These are phyloP conservation scores for Jaltomata sinuosa DNA, from an alignment of 257 asterid genomes.

Conservation along the genomic window DNA sequence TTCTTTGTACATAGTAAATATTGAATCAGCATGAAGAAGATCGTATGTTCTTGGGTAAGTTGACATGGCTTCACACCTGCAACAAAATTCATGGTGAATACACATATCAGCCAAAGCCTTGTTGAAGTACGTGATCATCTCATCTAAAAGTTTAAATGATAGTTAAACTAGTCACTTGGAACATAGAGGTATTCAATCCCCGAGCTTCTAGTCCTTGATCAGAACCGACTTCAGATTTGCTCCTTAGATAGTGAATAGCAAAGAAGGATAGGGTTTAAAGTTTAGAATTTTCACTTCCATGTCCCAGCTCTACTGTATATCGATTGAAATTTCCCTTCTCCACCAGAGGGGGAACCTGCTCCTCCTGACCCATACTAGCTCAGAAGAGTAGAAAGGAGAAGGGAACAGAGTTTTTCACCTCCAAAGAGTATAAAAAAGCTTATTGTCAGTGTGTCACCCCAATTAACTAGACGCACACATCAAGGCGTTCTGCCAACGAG, in stretches of 20 bases:
- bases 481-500: background rate
- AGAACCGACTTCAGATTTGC: background rate
- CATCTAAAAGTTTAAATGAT: background rate
- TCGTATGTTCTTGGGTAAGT: slow-evolving; percentile 21
- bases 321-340: background rate
- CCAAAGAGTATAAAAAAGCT: background rate
- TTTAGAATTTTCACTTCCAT: background rate
- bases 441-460: background rate
- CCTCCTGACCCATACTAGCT: background rate
- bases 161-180: background rate
- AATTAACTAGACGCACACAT: background rate
- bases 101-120: background rate
- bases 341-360: background rate
- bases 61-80: slow-evolving; percentile 20
- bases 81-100: background rate
- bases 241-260: background rate
- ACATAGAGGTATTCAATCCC: background rate
- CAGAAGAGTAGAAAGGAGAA: background rate
- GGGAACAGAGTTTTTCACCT: background rate
- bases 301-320: background rate
- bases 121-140: background rate
- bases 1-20: slow-evolving; percentile 14
- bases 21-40: slow-evolving; percentile 13
- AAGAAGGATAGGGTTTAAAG: background rate
- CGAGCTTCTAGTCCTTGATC: background rate